These are phyloP conservation scores for Cymbopogon flexuosus DNA, from an alignment of 202 grass and related monocot genomes.

Conservation along the genomic window DNA sequence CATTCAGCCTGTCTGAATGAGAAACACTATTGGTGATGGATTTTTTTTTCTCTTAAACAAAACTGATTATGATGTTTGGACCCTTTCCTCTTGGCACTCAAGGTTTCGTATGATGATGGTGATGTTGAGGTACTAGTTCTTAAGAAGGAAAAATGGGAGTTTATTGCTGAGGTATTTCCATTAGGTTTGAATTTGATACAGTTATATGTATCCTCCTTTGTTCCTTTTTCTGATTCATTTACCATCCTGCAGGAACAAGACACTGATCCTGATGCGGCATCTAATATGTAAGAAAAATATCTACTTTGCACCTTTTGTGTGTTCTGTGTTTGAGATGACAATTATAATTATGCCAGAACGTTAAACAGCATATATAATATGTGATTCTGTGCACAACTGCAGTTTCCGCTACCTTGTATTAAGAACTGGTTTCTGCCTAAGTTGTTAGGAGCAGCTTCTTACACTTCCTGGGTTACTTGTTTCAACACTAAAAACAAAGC, in stretches of 20 bases:
- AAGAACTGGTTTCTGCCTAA: not conserved
- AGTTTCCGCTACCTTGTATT: conserved; percentile 14
- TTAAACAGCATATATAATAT: not conserved
- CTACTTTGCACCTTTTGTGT: conserved; percentile 9
- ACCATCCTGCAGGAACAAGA: conserved; percentile 40
- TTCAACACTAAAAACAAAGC: conserved; percentile 18
- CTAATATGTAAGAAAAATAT: conserved; percentile 45
- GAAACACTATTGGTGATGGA: not conserved
- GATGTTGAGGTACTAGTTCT: conserved; percentile 58
- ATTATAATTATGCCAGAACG: not conserved
- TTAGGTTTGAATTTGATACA: not conserved
- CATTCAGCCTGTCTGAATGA: not conserved
- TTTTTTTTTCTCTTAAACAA: not conserved
- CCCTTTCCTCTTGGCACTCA: not conserved
- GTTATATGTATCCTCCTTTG: not conserved
- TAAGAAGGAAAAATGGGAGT: conserved; percentile 65
- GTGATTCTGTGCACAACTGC: conserved; percentile 3
- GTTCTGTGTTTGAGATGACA: not conserved
- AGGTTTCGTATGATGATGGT: conserved; percentile 35
- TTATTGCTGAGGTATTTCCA: conserved; percentile 39
- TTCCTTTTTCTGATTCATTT: conserved; percentile 22
- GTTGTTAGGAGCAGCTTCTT: not conserved
- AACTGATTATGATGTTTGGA: not conserved
- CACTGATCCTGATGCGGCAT: conserved; percentile 26
- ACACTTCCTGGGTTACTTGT: not conserved